Conservation (phyloP, 306 rosid genomes). For the Lathyrus sativus region DNA sequence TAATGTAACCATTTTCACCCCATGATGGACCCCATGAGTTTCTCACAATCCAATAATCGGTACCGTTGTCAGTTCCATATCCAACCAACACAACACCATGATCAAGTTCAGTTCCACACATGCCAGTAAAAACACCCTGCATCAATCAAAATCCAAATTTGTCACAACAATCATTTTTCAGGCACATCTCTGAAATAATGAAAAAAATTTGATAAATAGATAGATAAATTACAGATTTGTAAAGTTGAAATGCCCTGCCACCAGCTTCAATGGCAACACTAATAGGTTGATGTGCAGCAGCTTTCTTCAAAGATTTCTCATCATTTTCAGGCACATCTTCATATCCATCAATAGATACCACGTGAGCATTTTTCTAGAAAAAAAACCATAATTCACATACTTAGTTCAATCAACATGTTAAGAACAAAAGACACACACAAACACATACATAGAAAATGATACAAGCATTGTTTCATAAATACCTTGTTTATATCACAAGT, state of each 20-base stretch:
- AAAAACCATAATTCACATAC: neutral
- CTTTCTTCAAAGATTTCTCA: conserved; percentile 73
- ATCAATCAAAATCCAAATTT: conserved; percentile 10
- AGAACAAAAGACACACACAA: neutral
- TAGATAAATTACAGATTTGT: conserved; percentile 57
- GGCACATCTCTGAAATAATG: too few species aligned
- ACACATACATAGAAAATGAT: neutral
- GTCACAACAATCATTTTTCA: neutral
- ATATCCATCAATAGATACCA: conserved; percentile 71
- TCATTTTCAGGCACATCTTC: conserved; percentile 83
- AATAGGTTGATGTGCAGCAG: conserved; percentile 74
- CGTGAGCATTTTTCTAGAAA: conserved; percentile 65
- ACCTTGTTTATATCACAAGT: conserved; percentile 74
- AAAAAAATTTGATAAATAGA: neutral
- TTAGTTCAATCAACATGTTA: neutral
- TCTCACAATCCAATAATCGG: conserved; percentile 79
- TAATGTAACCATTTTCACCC: conserved; percentile 85
- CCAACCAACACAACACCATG: conserved; percentile 83
- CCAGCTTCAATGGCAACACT: conserved; percentile 97
- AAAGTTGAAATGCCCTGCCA: conserved; percentile 87
- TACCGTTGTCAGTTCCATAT: conserved; percentile 69
- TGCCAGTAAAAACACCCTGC: conserved; percentile 85
- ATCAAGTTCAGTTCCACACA: conserved; percentile 78
- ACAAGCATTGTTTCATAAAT: neutral
- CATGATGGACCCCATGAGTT: conserved; percentile 87